These are phyloP conservation scores for Metschnikowia kofuensis DNA, from an alignment of 805 yeast genomes.

Conservation along the genomic window DNA sequence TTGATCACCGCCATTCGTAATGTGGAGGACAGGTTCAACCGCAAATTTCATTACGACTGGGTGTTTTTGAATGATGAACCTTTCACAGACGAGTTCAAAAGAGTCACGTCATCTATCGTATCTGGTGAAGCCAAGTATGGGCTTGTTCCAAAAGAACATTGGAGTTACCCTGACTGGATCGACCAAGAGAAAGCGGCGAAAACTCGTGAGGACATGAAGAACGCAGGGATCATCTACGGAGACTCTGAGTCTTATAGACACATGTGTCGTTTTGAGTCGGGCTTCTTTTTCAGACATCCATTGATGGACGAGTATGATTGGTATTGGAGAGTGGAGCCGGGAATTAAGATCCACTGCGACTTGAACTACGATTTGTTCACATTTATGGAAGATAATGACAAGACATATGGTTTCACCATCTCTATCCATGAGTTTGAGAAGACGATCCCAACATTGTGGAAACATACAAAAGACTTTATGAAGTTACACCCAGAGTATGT, in stretches of 20 bases:
- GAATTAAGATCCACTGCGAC: conserved; percentile 22
- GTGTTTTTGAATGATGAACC: conserved; percentile 25
- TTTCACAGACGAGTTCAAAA: conserved; percentile 22
- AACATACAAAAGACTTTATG: conserved; percentile 20
- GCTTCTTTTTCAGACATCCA: conserved; percentile 21
- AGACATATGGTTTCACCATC: conserved; percentile 25
- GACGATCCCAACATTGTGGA: conserved; percentile 24
- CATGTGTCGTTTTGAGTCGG: conserved; percentile 22
- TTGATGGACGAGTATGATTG: conserved; percentile 23
- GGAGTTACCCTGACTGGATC: conserved; percentile 22
- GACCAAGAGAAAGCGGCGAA: conserved; percentile 26
- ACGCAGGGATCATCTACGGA: conserved; percentile 30
- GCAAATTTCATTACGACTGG: conserved; percentile 24
- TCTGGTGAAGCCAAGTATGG: conserved; percentile 21
- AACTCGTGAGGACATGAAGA: conserved; percentile 23
- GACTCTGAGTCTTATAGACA: conserved; percentile 19
- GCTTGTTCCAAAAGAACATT: conserved; percentile 20
- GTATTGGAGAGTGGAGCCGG: conserved; percentile 28
- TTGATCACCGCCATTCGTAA: conserved; percentile 18
- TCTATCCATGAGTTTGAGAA: conserved; percentile 21
- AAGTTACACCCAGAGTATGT: conserved; percentile 16
- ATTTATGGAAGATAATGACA: conserved; percentile 21
- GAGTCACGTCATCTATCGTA: conserved; percentile 15
- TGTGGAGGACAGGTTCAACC: conserved; percentile 24
- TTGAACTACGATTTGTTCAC: conserved; percentile 25